Evolutionary conservation across 768 basidiomycete genomes (phyloP).

Genomic region (Phaeotremella skinneri): DNA sequence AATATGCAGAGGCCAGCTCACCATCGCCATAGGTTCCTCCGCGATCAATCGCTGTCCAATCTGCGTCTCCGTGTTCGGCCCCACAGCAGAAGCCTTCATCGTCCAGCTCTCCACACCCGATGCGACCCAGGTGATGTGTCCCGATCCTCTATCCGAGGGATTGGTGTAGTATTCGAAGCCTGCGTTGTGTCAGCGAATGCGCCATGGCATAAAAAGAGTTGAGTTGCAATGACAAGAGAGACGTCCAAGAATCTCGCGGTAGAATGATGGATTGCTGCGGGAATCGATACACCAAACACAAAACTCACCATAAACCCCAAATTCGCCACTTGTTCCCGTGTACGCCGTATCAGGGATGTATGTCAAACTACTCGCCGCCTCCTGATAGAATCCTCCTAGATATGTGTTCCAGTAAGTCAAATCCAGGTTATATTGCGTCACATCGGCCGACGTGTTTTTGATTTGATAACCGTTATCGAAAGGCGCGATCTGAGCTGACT

Average conservation of each 20-base stretch:
- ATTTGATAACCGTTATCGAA: constrained; percentile 67
- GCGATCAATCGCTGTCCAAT: constrained; percentile 68
- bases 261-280: no score
- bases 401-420: constrained; percentile 51
- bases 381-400: constrained; percentile 53
- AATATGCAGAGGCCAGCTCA: constrained; percentile 11
- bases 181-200: no score
- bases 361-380: constrained; percentile 35
- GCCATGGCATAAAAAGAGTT: no score
- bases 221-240: no score
- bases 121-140: constrained; percentile 81
- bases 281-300: constrained; percentile 59
- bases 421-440: constrained; percentile 40
- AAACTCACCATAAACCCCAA: constrained; percentile 42
- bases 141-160: constrained; percentile 63
- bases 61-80: constrained; percentile 61
- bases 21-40: constrained; percentile 84
- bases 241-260: no score
- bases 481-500: constrained; percentile 68
- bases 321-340: constrained; percentile 17
- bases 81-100: constrained; percentile 64
- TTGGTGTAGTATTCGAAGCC: constrained; percentile 79
- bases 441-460: constrained; percentile 48
- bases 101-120: constrained; percentile 70
- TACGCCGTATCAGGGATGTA: constrained; percentile 26